Evolutionary conservation across 305 asterid genomes (phyloP).

Genomic region (Rubia peregrina): DNA sequence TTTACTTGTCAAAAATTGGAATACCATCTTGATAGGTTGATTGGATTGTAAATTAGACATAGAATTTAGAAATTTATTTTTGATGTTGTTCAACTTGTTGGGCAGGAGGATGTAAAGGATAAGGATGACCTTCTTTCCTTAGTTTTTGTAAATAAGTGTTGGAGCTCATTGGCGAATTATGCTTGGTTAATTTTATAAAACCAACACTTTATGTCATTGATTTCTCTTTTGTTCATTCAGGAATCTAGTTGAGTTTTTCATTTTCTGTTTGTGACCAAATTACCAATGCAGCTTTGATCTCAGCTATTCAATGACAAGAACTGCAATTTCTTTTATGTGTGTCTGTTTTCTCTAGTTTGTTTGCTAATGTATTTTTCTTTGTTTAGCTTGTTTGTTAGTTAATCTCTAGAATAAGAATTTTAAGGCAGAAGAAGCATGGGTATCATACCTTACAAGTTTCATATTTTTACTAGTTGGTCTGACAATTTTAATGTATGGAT

Average conservation of each 20-base stretch:
- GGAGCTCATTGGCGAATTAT: neutral
- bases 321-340: neutral
- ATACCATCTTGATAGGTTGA: neutral
- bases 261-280: neutral
- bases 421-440: neutral
- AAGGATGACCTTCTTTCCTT: neutral
- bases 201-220: neutral
- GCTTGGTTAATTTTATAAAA: neutral
- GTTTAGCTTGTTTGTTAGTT: neutral
- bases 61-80: neutral
- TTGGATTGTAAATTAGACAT: neutral
- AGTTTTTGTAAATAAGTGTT: neutral
- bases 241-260: neutral
- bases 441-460: neutral
- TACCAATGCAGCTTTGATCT: neutral
- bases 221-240: neutral
- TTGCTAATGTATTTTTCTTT: neutral
- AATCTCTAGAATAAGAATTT: neutral
- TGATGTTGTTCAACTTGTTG: neutral
- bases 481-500: neutral
- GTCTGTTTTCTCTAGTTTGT: neutral
- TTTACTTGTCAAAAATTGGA: neutral
- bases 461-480: neutral
- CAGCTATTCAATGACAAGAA: neutral
- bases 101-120: neutral